These are phyloP conservation scores for Saccharomycopsis sp. DNA, from an alignment of 805 yeast genomes.

Conservation along the genomic window DNA sequence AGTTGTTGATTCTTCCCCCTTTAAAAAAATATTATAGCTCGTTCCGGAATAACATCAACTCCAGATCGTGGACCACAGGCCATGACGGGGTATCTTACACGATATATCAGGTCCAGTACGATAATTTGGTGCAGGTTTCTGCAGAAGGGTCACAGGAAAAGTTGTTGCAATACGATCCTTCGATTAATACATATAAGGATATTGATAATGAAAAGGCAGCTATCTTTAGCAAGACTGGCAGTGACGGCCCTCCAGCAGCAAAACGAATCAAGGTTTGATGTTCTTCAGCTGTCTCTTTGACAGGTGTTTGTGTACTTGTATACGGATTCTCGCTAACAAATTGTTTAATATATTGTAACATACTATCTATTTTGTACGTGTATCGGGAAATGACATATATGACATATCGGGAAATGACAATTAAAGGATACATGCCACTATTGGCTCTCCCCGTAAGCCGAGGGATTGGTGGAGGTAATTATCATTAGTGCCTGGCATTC, in stretches of 20 bases:
- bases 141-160: constrained; percentile 21
- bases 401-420: too few species aligned
- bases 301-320: neutral
- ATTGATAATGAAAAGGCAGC: constrained; percentile 1
- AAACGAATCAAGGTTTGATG: neutral
- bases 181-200: constrained; percentile 24
- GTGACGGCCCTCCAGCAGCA: neutral
- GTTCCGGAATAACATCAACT: constrained; percentile 60
- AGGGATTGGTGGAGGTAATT: too few species aligned
- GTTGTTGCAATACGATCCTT: constrained; percentile 22
- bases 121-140: constrained; percentile 25
- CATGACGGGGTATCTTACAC: constrained; percentile 81
- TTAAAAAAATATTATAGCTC: constrained; percentile 59
- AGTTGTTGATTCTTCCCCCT: constrained; percentile 54
- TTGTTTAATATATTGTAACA: neutral
- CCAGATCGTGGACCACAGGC: constrained; percentile 62
- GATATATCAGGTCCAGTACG: constrained; percentile 51
- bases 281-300: neutral
- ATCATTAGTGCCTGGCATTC: too few species aligned
- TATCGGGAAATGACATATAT: too few species aligned
- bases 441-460: too few species aligned
- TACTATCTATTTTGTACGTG: too few species aligned
- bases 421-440: neutral
- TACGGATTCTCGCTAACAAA: neutral
- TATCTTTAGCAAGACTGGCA: neutral